These are phyloP conservation scores for Pythium diclinum DNA, from an alignment of 352 stramenopile species.

Conservation along the genomic window DNA sequence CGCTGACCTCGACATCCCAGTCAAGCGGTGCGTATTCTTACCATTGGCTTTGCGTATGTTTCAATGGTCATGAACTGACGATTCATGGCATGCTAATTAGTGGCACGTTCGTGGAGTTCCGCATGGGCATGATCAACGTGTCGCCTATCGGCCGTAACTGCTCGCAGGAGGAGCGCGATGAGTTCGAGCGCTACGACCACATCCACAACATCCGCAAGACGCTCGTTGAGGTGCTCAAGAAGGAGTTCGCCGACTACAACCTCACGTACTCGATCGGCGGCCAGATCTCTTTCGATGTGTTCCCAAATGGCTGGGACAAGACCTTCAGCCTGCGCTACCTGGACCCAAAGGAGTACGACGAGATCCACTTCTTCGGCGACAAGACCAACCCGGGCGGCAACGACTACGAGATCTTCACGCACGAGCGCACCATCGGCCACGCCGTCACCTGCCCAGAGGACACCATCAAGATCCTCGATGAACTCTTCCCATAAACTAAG, in stretches of 20 bases:
- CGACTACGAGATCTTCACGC: constrained; percentile 98
- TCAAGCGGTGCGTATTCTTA: constrained; percentile 83
- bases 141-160: constrained; percentile 98
- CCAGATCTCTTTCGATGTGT: constrained; percentile 99
- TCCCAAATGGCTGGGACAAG: constrained; percentile 98
- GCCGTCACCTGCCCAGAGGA: constrained; percentile 95
- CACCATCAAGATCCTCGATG: constrained; percentile 95
- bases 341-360: constrained; percentile 94
- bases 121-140: constrained; percentile 99
- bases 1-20: constrained; percentile 93
- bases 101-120: constrained; percentile 99
- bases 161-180: constrained; percentile 96
- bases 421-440: constrained; percentile 96
- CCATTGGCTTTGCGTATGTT: not conserved
- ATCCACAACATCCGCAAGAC: constrained; percentile 91
- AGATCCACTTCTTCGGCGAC: constrained; percentile 99
- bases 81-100: constrained; percentile 16
- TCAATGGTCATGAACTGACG: not conserved
- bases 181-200: constrained; percentile 97
- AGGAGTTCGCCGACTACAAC: constrained; percentile 93
- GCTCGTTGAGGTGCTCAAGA: constrained; percentile 95
- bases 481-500: constrained; percentile 88
- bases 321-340: constrained; percentile 97
- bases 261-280: constrained; percentile 98
- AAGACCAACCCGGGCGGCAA: constrained; percentile 98